Evolutionary conservation across 495 filamentous ascomycete genomes (phyloP).

Genomic region (Parmelia sp.): DNA sequence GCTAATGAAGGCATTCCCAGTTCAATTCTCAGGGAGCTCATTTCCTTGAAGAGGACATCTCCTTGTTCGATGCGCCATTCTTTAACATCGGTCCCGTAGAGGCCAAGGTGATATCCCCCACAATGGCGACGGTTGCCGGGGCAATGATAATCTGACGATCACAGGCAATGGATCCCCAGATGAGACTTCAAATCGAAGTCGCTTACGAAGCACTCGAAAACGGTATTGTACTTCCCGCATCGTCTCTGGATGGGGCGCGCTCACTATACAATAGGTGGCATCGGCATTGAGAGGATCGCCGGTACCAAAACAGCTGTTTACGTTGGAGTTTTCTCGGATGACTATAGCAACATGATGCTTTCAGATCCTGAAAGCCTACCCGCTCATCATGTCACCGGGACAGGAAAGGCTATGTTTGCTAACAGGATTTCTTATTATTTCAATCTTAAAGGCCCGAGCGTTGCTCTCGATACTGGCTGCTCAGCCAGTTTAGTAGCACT

Average conservation of each 20-base stretch:
- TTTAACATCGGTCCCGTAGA: too few relatives aligned
- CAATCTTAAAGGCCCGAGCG: conserved; percentile 15
- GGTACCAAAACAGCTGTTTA: conserved; percentile 13
- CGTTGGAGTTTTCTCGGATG: conserved; percentile 6
- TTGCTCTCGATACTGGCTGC: conserved; percentile 31
- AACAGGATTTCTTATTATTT: conserved; percentile 38
- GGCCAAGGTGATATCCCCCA: too few relatives aligned
- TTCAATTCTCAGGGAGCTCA: too few relatives aligned
- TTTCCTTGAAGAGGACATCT: too few relatives aligned
- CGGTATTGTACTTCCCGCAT: neutral
- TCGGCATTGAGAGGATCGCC: conserved; percentile 4
- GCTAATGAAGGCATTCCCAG: too few relatives aligned
- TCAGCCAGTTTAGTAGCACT: conserved; percentile 28
- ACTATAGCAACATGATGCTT: conserved; percentile 15
- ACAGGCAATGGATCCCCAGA: conserved; percentile 44
- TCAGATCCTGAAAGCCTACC: conserved; percentile 6
- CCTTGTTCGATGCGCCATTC: too few relatives aligned
- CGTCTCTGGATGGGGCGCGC: too few relatives aligned
- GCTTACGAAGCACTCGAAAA: conserved; percentile 57
- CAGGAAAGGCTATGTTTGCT: conserved; percentile 27
- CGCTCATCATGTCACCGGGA: neutral
- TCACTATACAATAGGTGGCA: neutral
- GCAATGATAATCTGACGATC: too few relatives aligned
- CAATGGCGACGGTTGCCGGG: too few relatives aligned
- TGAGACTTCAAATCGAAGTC: conserved; percentile 49